Base-by-base conservation (phyloP, 1,284 basidiomycete species). In the Ceratobasidium sp. region DNA sequence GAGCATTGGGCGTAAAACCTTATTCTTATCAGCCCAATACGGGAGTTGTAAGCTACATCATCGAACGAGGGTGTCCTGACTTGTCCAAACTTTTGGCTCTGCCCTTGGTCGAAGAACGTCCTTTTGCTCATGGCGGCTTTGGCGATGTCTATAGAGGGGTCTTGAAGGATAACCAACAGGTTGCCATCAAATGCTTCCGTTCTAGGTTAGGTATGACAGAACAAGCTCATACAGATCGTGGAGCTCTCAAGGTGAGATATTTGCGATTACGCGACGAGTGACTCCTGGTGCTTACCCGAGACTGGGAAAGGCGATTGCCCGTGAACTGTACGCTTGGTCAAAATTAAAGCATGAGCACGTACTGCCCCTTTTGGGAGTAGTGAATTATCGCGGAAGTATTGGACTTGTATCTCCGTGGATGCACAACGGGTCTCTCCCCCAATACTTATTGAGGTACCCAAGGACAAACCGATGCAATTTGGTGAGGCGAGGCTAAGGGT, bases 371-470 rank as follows among this genome's bases (percentile, higher is more conserved):
- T 6, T 52, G 4, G 66, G 66, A 9, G 7, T 68, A 6, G 66
- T 54, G 12, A 20, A 26, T 12, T 54, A 28, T 40, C 46, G n/a
- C n/a, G 28, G 28, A 26, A 9, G 46, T 12, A 23, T 68, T 54
- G 66, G 46, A 38, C n/a, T 68, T 15, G 50, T 68, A 15, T 68
- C 66, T 4, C 66, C 66, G 15, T 68, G 66, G 66, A 52, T 68
- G 48, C 23, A 38, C 4, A 50, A 68, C 15, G 66, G 66, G n/a
- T 15, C 26, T 26, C 10, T 68, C 6, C 7, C 9, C 9, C 7
- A 26, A 15, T 68, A 28, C 26, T n/a, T 68, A 6, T 17, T 5
- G n/a, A 9, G 38, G 26, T n/a, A 68, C n/a, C 48, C 66, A 28
- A 15, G 38, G 5, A n/a, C 38, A 28, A 48, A 68, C 26, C 66